Evolutionary conservation across 2,329 filamentous ascomycete species (phyloP), one percentile per base, ranked within the genome.

Genomic region (Seiridium unicorne): DNA sequence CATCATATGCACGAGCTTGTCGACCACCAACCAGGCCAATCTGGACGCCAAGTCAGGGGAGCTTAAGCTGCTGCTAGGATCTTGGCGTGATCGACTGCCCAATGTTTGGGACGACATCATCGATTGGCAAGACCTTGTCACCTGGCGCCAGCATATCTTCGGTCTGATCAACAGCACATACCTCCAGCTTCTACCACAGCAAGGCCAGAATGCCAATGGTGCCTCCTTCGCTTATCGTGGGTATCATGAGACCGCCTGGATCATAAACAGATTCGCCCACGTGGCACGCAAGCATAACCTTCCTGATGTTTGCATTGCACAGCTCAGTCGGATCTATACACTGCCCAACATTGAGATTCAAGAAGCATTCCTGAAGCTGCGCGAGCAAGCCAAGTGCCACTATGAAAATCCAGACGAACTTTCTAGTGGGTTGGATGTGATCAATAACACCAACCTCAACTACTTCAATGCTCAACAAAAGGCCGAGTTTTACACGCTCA

Each of bases 71-170:
- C 85, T 98, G 3, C 84, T 99, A 4, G 92, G 92, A 58, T 95
- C 94, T 6, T 99, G 95, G 95, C 88, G 95, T 60, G 95, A 99
- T 72, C 87, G 95, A 54, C 79, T 99, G 57, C 95, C 95, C 1
- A 99, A 99, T 71, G 90, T 97, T 3, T 99, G 95, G 95, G 95
- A 99, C 73, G 95, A 99, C 73, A 99, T 99, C 74, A 97, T 96
- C 65, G 92, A 95, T 44, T 99, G 95, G 95, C 95, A 99, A 74
- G 96, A 99, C 72, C 81, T 99, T 46, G 95, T 99, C n/a, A 99
- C 95, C 1, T 99, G 95, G 95, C 88, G 95, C 66, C 96, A 99
- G 73, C 95, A 99, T 75, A 97, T 99, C 62, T 99, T 99, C 79
- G 90, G 93, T 60, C 84, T 99, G 32, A 98, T 99, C 77, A 99